Percentiles rank a stretch among this genome's conserved stretches.
Evolutionary conservation across 1,139 yeast species (phyloP).

Genomic region (Blastobotrys capitulatus): DNA sequence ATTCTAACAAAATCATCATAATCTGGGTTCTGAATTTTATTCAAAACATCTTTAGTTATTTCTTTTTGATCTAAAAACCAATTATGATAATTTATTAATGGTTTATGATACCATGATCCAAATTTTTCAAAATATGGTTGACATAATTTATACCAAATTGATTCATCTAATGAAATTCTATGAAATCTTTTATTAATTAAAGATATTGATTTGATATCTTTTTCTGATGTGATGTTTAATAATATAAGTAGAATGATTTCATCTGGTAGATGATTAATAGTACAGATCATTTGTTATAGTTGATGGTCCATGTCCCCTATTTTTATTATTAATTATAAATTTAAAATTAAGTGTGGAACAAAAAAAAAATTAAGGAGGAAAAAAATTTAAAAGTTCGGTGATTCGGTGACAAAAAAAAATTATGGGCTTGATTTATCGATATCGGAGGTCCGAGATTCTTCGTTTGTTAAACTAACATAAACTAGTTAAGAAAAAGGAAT

Average conservation of each 20-base stretch:
- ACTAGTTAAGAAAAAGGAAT: too few relatives aligned
- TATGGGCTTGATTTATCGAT: too few relatives aligned
- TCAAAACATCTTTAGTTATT: background rate
- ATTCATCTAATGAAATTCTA: slow-evolving; percentile 3
- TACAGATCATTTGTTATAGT: background rate
- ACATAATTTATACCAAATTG: background rate
- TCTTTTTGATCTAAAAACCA: background rate
- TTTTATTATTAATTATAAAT: too few relatives aligned
- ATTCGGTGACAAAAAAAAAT: too few relatives aligned
- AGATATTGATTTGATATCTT: background rate
- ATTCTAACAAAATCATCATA: background rate
- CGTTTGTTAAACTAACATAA: too few relatives aligned
- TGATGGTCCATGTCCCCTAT: too few relatives aligned
- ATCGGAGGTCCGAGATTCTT: too few relatives aligned
- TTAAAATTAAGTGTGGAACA: background rate
- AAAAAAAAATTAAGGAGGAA: background rate
- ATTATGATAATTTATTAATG: background rate
- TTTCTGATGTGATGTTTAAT: background rate
- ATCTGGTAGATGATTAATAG: slow-evolving; percentile 5
- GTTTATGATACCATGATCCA: background rate
- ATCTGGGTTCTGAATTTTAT: background rate
- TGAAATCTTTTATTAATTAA: background rate
- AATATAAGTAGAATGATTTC: slow-evolving; percentile 5
- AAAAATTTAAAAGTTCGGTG: too few relatives aligned
- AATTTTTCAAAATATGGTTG: slow-evolving; percentile 2